These are phyloP conservation scores for Thuidium tamariscinum DNA, from an alignment of 225 moss, liverwort and hornwort species.

Conservation along the genomic window DNA sequence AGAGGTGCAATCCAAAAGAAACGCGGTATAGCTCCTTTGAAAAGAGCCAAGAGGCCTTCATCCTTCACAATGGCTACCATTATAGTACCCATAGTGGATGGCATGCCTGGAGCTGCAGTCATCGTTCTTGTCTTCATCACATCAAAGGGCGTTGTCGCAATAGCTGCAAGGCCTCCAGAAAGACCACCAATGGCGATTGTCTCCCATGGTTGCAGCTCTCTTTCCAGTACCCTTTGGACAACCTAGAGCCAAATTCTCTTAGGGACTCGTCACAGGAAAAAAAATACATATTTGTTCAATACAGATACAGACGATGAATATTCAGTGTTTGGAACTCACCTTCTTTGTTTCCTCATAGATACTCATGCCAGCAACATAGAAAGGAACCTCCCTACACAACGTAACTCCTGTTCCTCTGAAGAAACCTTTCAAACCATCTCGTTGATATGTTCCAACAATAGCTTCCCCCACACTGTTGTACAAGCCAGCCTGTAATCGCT, in stretches of 20 bases:
- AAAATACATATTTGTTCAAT: neutral
- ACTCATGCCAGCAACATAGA: slow-evolving; percentile 60
- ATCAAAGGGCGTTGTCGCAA: slow-evolving; percentile 39
- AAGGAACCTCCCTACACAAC: slow-evolving; percentile 49
- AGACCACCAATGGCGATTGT: slow-evolving; percentile 34
- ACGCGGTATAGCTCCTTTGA: slow-evolving; percentile 31
- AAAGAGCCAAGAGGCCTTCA: slow-evolving; percentile 27
- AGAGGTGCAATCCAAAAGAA: slow-evolving; percentile 53
- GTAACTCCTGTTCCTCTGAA: slow-evolving; percentile 58
- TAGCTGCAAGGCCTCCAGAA: slow-evolving; percentile 44
- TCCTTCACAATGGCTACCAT: slow-evolving; percentile 30
- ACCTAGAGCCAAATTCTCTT: neutral
- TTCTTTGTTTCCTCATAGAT: slow-evolving; percentile 44
- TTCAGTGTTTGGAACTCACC: neutral
- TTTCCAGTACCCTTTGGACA: slow-evolving; percentile 19
- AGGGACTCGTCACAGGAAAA: neutral
- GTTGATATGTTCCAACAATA: slow-evolving; percentile 39
- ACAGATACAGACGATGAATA: neutral
- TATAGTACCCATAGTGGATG: slow-evolving; percentile 34
- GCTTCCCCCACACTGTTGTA: slow-evolving; percentile 54
- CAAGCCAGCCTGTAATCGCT: slow-evolving; percentile 52
- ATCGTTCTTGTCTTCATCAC: slow-evolving; percentile 49
- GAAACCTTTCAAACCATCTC: slow-evolving; percentile 48
- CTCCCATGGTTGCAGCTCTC: slow-evolving; percentile 41
- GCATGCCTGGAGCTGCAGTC: slow-evolving; percentile 41